Evolutionary conservation across 2,329 filamentous ascomycete genomes (phyloP).

Genomic region (Colletotrichum sp.): DNA sequence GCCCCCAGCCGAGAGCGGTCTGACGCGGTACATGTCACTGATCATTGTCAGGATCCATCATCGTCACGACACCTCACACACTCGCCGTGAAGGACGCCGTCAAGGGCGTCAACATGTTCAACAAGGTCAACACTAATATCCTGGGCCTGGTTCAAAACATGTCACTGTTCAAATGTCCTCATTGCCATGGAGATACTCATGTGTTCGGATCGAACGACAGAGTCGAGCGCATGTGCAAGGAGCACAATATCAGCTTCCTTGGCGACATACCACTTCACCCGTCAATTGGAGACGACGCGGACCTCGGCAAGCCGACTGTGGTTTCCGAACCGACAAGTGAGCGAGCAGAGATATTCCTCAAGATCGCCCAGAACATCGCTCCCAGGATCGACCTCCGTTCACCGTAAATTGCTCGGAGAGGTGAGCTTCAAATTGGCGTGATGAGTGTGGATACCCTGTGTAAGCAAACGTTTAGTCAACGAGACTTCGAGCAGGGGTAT

Average conservation of each 20-base stretch:
- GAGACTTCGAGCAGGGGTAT: slow-evolving; percentile 3
- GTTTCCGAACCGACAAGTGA: slow-evolving; percentile 82
- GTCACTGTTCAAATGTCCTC: slow-evolving; percentile 81
- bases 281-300: slow-evolving; percentile 85
- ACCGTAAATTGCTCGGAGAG: background rate
- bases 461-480: slow-evolving; percentile 20
- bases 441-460: slow-evolving; percentile 17
- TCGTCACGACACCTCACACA: slow-evolving; percentile 93
- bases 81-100: slow-evolving; percentile 91
- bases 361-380: slow-evolving; percentile 66
- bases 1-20: background rate
- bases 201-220: slow-evolving; percentile 75
- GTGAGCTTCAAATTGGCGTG: background rate
- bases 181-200: slow-evolving; percentile 74
- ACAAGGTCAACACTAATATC: slow-evolving; percentile 79
- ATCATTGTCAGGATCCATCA: slow-evolving; percentile 67
- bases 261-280: slow-evolving; percentile 90
- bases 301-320: slow-evolving; percentile 87
- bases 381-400: slow-evolving; percentile 40
- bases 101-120: slow-evolving; percentile 92
- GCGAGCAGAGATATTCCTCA: slow-evolving; percentile 73
- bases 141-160: slow-evolving; percentile 93
- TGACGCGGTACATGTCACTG: background rate
- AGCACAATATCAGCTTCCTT: slow-evolving; percentile 78
- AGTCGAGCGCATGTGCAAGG: slow-evolving; percentile 71